A percentile compares a stretch with the other conserved stretches of the same genome.
These are phyloP conservation scores for Populus pruinosa DNA, from an alignment of 345 rosid genomes.

Conservation along the genomic window DNA sequence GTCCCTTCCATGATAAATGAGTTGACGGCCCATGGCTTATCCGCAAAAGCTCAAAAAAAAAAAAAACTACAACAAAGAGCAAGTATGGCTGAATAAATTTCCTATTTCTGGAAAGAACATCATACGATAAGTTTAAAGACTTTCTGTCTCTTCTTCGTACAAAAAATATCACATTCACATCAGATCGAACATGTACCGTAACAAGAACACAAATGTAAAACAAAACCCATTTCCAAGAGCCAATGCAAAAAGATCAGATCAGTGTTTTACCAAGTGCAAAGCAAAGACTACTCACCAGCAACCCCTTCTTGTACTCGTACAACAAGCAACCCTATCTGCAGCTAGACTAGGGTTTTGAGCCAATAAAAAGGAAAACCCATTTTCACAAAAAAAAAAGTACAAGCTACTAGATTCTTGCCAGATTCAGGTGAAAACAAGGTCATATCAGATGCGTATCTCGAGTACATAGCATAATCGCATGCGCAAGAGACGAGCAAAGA, in stretches of 20 bases:
- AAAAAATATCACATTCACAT: neutral
- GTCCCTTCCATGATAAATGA: neutral
- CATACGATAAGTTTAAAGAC: neutral
- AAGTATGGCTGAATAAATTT: neutral
- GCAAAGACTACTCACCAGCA: neutral
- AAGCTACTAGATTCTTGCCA: conserved; percentile 9
- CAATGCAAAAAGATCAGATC: neutral
- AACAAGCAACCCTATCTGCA: neutral
- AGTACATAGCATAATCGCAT: conserved; percentile 19
- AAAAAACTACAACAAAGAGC: neutral
- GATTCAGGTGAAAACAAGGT: conserved; percentile 29
- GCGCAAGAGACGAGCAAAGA: conserved; percentile 15
- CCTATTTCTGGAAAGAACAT: neutral
- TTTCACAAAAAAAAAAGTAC: neutral
- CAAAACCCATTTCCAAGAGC: neutral
- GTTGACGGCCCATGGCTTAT: neutral
- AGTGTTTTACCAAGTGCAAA: neutral
- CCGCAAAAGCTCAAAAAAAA: neutral
- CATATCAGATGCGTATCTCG: conserved; percentile 7
- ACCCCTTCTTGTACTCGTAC: neutral
- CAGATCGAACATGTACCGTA: neutral
- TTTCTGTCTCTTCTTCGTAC: neutral
- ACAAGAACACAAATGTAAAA: neutral
- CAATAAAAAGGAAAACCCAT: neutral
- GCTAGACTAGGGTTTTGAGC: conserved; percentile 14